Conservation (phyloP, 352 stramenopile species). For the Globisporangium takayamanum region DNA sequence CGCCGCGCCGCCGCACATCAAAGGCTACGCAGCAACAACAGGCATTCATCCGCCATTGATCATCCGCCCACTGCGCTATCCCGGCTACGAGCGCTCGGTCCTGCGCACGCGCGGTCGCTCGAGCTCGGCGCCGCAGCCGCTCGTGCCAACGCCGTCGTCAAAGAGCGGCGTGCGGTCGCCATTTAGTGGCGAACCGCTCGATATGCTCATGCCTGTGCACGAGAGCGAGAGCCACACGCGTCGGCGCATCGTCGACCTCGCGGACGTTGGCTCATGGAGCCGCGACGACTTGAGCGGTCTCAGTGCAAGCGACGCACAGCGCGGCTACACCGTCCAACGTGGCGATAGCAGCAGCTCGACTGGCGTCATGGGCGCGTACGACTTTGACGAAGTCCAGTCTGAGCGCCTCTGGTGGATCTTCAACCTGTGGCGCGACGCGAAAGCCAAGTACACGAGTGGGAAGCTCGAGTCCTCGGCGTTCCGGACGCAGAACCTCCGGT, state of each 20-base stretch:
- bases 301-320: slow-evolving; percentile 15
- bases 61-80: slow-evolving; percentile 7
- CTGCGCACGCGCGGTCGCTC: slow-evolving; percentile 41
- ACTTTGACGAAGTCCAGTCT: slow-evolving; percentile 79
- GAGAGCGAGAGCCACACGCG: slow-evolving; percentile 2
- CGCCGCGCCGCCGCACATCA: slow-evolving; percentile 18
- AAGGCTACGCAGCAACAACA: neutral
- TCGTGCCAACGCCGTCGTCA: slow-evolving; percentile 1
- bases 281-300: slow-evolving; percentile 18
- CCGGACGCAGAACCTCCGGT: slow-evolving; percentile 61
- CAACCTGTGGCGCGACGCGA: slow-evolving; percentile 56
- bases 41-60: slow-evolving; percentile 12
- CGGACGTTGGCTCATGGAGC: slow-evolving; percentile 40
- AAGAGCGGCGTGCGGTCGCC: slow-evolving; percentile 1
- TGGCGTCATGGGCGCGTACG: slow-evolving; percentile 54
- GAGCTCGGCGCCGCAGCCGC: slow-evolving; percentile 47
- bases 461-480: slow-evolving; percentile 69
- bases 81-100: slow-evolving; percentile 19
- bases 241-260: slow-evolving; percentile 45
- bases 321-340: slow-evolving; percentile 13
- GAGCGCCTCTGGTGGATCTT: slow-evolving; percentile 83
- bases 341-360: slow-evolving; percentile 50
- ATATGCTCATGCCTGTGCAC: slow-evolving; percentile 22
- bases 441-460: slow-evolving; percentile 60
- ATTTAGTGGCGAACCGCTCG: slow-evolving; percentile 5